phyloP scores from a whole-genome alignment of 2,329 filamentous ascomycete genomes.

The Calonectria hawksworthii region DNA sequence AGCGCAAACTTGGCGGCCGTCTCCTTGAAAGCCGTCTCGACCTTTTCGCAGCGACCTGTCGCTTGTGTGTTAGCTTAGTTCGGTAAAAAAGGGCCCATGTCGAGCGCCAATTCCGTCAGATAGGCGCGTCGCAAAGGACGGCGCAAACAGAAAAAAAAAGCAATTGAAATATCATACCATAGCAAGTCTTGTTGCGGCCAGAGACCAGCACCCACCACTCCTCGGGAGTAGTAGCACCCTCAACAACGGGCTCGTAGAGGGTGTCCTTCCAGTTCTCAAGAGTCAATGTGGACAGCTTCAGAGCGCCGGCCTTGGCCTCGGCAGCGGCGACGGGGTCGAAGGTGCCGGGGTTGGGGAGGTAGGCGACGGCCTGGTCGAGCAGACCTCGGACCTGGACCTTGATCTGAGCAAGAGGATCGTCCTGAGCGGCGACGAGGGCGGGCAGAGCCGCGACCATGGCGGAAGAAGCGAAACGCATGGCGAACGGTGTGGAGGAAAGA shows the following conservation, averaged over 20 bases:
- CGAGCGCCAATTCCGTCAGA: slow-evolving; percentile 7
- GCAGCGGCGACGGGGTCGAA: slow-evolving; percentile 58
- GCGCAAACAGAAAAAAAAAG: neutral
- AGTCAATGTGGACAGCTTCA: slow-evolving; percentile 68
- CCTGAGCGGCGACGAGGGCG: slow-evolving; percentile 66
- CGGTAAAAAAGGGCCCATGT: neutral
- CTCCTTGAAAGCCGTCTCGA: slow-evolving; percentile 77
- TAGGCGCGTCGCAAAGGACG: slow-evolving; percentile 13
- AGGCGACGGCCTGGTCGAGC: slow-evolving; percentile 70
- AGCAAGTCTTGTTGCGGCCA: slow-evolving; percentile 85
- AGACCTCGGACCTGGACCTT: slow-evolving; percentile 75
- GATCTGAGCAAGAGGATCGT: slow-evolving; percentile 67
- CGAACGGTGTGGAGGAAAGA: slow-evolving; percentile 9
- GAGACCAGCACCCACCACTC: slow-evolving; percentile 84
- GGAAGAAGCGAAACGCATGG: slow-evolving; percentile 71
- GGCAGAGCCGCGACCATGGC: slow-evolving; percentile 68
- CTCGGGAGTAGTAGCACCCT: slow-evolving; percentile 73
- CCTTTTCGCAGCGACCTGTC: slow-evolving; percentile 73
- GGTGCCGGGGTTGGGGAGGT: slow-evolving; percentile 63
- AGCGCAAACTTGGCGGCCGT: slow-evolving; percentile 75
- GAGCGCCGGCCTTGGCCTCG: slow-evolving; percentile 56
- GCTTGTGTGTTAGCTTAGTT: slow-evolving; percentile 43
- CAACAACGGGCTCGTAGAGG: slow-evolving; percentile 72
- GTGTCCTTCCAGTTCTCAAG: slow-evolving; percentile 80
- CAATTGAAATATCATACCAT: slow-evolving; percentile 60